These are phyloP conservation scores for Venturia effusa DNA, from an alignment of 2,329 filamentous ascomycete genomes.

Conservation along the genomic window DNA sequence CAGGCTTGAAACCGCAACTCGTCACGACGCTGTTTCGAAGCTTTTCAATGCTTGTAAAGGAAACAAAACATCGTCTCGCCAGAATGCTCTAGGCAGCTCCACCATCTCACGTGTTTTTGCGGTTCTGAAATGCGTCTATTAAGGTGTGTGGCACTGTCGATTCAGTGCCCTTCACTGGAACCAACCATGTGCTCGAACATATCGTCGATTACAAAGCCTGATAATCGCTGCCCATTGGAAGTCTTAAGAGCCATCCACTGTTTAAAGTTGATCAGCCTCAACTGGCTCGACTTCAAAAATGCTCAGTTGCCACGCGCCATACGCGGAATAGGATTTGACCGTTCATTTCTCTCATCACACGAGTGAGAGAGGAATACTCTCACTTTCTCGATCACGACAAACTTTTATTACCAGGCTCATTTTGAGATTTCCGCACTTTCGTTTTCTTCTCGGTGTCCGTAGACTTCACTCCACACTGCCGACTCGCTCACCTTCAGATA, in stretches of 20 bases:
- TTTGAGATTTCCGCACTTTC: background rate
- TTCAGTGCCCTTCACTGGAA: background rate
- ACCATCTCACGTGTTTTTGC: background rate
- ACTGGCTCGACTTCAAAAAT: background rate
- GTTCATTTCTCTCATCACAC: background rate
- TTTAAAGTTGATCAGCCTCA: background rate
- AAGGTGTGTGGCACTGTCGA: background rate
- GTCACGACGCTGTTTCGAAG: background rate
- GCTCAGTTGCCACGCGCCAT: background rate
- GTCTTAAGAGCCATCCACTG: background rate
- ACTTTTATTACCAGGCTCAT: too few relatives aligned
- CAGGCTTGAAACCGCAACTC: constrained; percentile 1
- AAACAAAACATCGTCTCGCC: background rate
- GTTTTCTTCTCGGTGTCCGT: background rate
- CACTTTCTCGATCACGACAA: background rate
- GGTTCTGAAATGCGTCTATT: background rate
- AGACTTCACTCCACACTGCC: background rate
- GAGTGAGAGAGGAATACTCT: background rate
- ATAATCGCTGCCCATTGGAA: background rate
- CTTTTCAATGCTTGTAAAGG: background rate
- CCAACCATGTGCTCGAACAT: background rate
- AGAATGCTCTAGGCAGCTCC: background rate
- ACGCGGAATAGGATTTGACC: background rate
- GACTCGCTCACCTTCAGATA: background rate
- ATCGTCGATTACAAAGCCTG: background rate